Evolutionary conservation across 768 basidiomycete species (phyloP).

Genomic region (Suillus cothurnatus): DNA sequence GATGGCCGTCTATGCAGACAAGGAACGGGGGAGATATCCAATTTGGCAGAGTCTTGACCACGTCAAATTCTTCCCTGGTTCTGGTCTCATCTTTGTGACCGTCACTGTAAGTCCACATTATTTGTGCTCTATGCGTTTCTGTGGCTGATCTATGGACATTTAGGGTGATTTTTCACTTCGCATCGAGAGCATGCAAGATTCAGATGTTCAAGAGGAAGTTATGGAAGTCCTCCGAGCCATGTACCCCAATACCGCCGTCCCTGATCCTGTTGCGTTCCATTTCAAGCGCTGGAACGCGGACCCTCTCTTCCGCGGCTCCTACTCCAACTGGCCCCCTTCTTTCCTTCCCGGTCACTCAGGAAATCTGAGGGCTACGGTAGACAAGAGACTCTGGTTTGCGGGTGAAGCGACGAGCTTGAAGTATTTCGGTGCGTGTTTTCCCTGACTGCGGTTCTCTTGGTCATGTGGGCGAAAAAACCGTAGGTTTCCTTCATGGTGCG

Average conservation of each 20-base stretch:
- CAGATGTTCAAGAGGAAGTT: conserved; percentile 52
- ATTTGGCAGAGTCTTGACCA: conserved; percentile 71
- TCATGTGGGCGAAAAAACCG: neutral
- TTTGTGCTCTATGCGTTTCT: neutral
- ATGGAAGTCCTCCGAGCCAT: conserved; percentile 58
- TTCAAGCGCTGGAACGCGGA: conserved; percentile 58
- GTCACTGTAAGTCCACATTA: conserved; percentile 25
- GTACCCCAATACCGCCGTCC: conserved; percentile 57
- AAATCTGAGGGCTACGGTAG: conserved; percentile 58
- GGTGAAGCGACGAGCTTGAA: conserved; percentile 62
- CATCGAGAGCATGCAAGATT: conserved; percentile 52
- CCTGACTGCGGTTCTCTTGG: conserved; percentile 5
- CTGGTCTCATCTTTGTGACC: conserved; percentile 43
- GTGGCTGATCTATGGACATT: neutral
- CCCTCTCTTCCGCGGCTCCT: conserved; percentile 47
- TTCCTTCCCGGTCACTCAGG: conserved; percentile 55
- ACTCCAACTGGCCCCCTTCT: conserved; percentile 70
- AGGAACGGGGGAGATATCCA: conserved; percentile 60
- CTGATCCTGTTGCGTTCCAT: conserved; percentile 57
- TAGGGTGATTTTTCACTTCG: conserved; percentile 66
- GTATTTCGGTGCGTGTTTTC: conserved; percentile 56
- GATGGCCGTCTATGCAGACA: conserved; percentile 57
- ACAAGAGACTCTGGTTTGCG: conserved; percentile 56
- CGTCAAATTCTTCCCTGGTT: conserved; percentile 58
- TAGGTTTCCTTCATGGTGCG: conserved; percentile 61